Evolutionary conservation across 192 early-diverging fungal genomes (phyloP).

Genomic region (Helicostylum pulchrum): DNA sequence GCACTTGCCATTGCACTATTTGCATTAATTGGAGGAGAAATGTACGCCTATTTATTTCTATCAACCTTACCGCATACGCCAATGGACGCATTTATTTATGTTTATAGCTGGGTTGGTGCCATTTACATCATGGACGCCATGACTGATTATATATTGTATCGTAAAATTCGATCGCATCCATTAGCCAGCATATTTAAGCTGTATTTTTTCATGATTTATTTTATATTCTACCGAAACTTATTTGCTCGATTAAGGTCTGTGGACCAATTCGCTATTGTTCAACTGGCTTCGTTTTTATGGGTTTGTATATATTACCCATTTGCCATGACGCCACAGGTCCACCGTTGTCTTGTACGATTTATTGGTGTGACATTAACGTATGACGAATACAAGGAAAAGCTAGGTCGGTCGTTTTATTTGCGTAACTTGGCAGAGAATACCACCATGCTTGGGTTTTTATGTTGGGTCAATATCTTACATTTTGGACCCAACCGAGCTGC

Average conservation of each 20-base stretch:
- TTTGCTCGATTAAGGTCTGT: constrained; percentile 68
- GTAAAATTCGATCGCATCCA: constrained; percentile 63
- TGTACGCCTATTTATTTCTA: constrained; percentile 63
- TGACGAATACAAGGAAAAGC: constrained; percentile 63
- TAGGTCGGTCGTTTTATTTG: constrained; percentile 67
- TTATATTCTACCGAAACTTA: constrained; percentile 77
- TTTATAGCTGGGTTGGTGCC: constrained; percentile 70
- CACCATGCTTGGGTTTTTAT: constrained; percentile 73
- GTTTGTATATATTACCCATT: constrained; percentile 73
- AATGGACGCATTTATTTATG: constrained; percentile 62
- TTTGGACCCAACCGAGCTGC: constrained; percentile 64
- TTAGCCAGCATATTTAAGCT: constrained; percentile 67
- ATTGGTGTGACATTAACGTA: constrained; percentile 61
- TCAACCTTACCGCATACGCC: constrained; percentile 54
- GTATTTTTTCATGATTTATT: constrained; percentile 80
- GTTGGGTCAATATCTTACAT: constrained; percentile 67
- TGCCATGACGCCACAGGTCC: constrained; percentile 61
- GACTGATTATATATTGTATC: constrained; percentile 65
- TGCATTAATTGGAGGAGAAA: constrained; percentile 66
- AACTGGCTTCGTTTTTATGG: constrained; percentile 69
- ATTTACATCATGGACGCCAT: constrained; percentile 64
- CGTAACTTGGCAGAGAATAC: constrained; percentile 75
- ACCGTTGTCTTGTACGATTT: constrained; percentile 45
- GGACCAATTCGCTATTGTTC: constrained; percentile 63
- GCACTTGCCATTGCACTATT: constrained; percentile 64